Conservation (phyloP, 192 early-diverging fungal species). For the Chytriomyces sp. region DNA sequence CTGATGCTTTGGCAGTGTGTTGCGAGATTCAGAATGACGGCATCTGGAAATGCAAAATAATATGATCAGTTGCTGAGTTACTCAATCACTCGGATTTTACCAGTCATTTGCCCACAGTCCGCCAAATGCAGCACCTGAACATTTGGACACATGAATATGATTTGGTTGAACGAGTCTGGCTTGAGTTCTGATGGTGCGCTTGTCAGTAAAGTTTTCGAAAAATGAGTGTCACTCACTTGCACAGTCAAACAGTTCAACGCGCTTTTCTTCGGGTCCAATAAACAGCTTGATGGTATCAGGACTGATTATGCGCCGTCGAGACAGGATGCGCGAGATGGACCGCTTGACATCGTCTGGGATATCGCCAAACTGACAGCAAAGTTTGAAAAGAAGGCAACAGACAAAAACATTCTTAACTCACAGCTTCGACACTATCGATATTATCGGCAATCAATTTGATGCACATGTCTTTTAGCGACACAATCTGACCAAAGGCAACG, state of each 20-base stretch:
- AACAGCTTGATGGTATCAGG: slow-evolving; percentile 72
- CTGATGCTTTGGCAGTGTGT: slow-evolving; percentile 53
- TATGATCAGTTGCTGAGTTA: neutral
- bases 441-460: slow-evolving; percentile 66
- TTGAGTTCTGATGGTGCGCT: slow-evolving; percentile 41
- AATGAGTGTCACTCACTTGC: slow-evolving; percentile 50
- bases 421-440: slow-evolving; percentile 79
- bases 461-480: slow-evolving; percentile 45
- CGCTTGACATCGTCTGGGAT: slow-evolving; percentile 71
- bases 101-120: slow-evolving; percentile 74
- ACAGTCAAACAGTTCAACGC: slow-evolving; percentile 79
- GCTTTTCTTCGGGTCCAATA: slow-evolving; percentile 59
- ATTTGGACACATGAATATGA: slow-evolving; percentile 68
- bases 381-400: neutral
- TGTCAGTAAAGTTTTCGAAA: neutral
- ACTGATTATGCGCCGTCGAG: slow-evolving; percentile 73
- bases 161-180: slow-evolving; percentile 56
- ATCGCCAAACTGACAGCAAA: slow-evolving; percentile 69
- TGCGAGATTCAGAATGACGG: slow-evolving; percentile 43
- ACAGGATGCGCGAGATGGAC: slow-evolving; percentile 76
- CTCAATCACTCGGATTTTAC: neutral
- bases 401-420: slow-evolving; percentile 7
- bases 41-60: slow-evolving; percentile 13
- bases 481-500: neutral
- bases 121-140: slow-evolving; percentile 68